Evolutionary conservation across 2,329 filamentous ascomycete species (phyloP).

Genomic region (Gnomoniopsis sp.): DNA sequence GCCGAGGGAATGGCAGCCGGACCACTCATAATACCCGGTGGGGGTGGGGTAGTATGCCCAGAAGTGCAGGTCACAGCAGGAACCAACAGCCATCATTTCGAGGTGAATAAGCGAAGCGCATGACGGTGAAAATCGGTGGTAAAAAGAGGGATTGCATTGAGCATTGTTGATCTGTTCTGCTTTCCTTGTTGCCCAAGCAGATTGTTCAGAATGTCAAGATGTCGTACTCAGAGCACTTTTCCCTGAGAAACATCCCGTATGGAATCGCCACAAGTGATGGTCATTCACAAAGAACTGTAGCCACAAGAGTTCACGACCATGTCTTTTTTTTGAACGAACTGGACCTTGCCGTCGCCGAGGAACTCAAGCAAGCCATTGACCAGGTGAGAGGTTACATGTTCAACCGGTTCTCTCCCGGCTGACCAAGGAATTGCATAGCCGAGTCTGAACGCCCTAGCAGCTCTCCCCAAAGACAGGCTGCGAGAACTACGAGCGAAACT

Average conservation of each 20-base stretch:
- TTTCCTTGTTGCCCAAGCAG: neutral
- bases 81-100: no score
- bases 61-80: no score
- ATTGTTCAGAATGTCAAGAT: neutral
- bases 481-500: slow-evolving; percentile 20
- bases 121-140: no score
- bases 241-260: slow-evolving; percentile 50
- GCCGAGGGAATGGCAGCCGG: no score
- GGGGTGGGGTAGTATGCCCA: no score
- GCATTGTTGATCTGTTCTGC: neutral
- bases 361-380: slow-evolving; percentile 47
- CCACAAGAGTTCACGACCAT: slow-evolving; percentile 46
- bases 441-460: slow-evolving; percentile 24
- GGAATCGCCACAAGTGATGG: slow-evolving; percentile 43
- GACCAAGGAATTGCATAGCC: slow-evolving; percentile 37
- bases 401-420: slow-evolving; percentile 25
- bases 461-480: slow-evolving; percentile 14
- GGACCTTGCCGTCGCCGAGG: slow-evolving; percentile 28
- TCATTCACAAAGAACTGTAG: slow-evolving; percentile 38
- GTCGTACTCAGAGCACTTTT: slow-evolving; percentile 40
- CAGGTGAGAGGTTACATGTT: slow-evolving; percentile 38
- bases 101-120: no score
- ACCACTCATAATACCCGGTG: no score
- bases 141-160: no score
- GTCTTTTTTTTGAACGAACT: slow-evolving; percentile 51